Conservation (phyloP, 495 filamentous ascomycete species). For the Pseudomonodictys pantanalensis region DNA sequence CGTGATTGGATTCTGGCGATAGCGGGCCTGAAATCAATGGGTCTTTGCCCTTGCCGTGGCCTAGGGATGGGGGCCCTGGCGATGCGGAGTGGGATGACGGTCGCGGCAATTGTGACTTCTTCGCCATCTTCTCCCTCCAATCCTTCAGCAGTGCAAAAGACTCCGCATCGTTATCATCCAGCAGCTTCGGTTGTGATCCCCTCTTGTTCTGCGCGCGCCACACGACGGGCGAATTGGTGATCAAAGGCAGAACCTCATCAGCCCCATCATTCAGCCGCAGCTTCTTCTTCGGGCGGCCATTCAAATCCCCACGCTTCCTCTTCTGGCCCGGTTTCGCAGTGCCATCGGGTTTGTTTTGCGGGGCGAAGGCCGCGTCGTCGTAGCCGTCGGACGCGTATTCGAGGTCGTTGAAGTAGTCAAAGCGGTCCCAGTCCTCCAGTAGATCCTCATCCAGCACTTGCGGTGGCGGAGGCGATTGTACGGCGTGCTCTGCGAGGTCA, state of each 20-base stretch:
- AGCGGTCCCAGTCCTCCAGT: constrained; percentile 29
- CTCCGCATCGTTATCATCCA: constrained; percentile 8
- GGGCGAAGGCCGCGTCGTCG: constrained; percentile 33
- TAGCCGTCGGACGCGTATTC: constrained; percentile 42
- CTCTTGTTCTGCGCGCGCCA: constrained; percentile 24
- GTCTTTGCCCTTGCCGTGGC: background rate
- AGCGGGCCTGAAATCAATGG: background rate
- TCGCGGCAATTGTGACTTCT: constrained; percentile 2
- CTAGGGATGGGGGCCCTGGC: background rate
- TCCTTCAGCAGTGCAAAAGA: constrained; percentile 39
- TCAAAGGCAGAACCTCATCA: background rate
- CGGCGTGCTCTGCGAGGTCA: constrained; percentile 43
- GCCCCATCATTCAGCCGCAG: constrained; percentile 11
- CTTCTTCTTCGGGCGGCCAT: constrained; percentile 20
- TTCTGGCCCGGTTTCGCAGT: constrained; percentile 20
- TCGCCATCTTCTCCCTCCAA: constrained; percentile 33
- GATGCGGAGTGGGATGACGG: background rate
- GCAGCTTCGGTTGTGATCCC: constrained; percentile 6
- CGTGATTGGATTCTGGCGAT: background rate
- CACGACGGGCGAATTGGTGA: constrained; percentile 9
- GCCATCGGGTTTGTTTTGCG: background rate
- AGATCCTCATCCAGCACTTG: constrained; percentile 24
- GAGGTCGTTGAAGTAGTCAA: constrained; percentile 39
- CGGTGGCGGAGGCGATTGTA: constrained; percentile 37
- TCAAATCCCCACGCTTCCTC: constrained; percentile 25